phyloP scores from a whole-genome alignment of 78 protist genomes.

The Isochrysis galbana region DNA sequence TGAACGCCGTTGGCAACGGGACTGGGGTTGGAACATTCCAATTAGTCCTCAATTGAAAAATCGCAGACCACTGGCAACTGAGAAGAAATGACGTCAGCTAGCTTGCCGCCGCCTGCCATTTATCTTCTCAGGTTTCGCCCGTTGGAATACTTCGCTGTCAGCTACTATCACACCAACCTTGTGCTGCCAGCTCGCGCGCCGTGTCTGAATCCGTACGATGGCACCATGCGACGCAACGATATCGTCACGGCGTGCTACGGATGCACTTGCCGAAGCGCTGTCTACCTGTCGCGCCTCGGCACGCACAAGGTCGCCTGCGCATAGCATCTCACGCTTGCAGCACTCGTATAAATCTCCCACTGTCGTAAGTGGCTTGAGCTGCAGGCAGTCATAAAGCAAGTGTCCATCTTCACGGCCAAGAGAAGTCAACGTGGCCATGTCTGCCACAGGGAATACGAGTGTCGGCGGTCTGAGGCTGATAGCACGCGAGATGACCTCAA shows the following conservation, averaged over 20 bases:
- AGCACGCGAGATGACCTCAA: neutral
- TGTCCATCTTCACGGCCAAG: constrained; percentile 43
- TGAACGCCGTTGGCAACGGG: no score
- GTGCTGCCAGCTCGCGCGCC: neutral
- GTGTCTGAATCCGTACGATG: neutral
- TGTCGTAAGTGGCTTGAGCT: constrained; percentile 58
- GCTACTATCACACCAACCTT: no score
- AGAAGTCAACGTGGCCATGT: neutral
- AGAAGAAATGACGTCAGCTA: no score
- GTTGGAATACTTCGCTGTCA: no score
- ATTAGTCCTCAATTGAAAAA: no score
- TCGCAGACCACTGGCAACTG: no score
- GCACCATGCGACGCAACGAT: neutral
- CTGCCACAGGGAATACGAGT: constrained; percentile 20
- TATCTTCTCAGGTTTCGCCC: no score
- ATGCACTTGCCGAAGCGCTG: neutral
- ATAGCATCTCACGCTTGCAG: neutral
- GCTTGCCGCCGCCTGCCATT: no score
- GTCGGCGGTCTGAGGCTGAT: constrained; percentile 17
- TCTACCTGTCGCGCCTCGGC: constrained; percentile 19
- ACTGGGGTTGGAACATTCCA: no score
- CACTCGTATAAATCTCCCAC: constrained; percentile 41
- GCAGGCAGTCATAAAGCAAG: constrained; percentile 58
- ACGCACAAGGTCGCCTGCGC: constrained; percentile 38
- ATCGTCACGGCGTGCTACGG: neutral